A percentile compares a stretch with the other conserved stretches of the same genome.
phyloP scores from a whole-genome alignment of 228 moss, liverwort and hornwort genomes.

The Sphagnum fallax region DNA sequence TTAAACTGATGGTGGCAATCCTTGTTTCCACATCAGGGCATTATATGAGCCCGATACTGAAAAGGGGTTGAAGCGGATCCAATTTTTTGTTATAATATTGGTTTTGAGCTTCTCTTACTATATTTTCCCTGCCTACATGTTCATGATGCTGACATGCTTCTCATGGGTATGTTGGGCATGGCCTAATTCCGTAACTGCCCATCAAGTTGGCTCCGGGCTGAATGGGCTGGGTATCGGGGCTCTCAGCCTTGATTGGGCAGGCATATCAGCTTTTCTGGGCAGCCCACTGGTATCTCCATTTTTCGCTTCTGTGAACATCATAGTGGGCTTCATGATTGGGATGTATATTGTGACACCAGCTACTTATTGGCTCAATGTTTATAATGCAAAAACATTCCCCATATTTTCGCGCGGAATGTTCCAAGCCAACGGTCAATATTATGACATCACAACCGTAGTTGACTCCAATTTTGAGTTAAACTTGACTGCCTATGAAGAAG shows the following conservation, averaged over 20 bases:
- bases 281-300: neutral
- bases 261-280: neutral
- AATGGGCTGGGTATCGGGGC: neutral
- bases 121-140: neutral
- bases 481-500: neutral
- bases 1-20: neutral
- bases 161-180: conserved; percentile 2
- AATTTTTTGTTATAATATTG: neutral
- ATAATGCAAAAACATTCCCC: neutral
- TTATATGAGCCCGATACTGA: neutral
- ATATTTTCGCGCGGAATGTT: conserved; percentile 1
- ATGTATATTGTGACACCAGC: neutral
- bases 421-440: neutral
- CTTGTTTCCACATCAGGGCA: neutral
- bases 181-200: neutral
- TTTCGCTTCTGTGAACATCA: neutral
- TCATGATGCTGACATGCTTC: neutral
- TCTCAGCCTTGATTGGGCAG: neutral
- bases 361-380: neutral
- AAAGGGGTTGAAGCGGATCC: conserved; percentile 1
- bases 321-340: neutral
- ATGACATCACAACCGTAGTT: neutral
- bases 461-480: neutral
- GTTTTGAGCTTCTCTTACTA: neutral
- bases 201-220: neutral